phyloP scores from a whole-genome alignment of 108 stramenopile genomes.

The Skeletonema marinoi region DNA sequence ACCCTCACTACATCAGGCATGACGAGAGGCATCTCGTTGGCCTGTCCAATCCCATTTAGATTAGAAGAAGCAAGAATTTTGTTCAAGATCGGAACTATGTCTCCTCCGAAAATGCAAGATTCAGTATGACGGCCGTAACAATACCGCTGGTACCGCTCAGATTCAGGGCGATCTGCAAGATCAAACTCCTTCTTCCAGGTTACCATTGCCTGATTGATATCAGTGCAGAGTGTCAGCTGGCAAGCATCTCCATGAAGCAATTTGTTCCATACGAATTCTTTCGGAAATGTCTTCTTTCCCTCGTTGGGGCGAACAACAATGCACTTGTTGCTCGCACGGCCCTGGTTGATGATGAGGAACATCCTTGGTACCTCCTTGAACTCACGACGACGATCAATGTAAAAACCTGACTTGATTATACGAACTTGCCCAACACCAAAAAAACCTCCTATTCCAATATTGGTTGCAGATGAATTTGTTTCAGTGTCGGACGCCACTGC shows the following conservation, averaged over 20 bases:
- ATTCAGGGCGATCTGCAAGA: conserved; percentile 32
- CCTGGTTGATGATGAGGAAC: conserved; percentile 29
- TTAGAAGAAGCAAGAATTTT: conserved; percentile 15
- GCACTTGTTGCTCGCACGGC: conserved; percentile 9
- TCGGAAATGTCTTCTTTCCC: background rate
- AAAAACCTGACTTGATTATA: conserved; percentile 19
- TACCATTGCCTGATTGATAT: conserved; percentile 7
- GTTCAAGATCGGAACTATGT: conserved; percentile 40
- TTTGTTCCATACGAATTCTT: background rate
- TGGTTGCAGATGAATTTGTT: background rate
- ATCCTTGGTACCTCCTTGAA: conserved; percentile 21
- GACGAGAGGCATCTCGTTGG: background rate
- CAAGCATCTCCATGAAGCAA: conserved; percentile 5
- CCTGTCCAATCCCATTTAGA: background rate
- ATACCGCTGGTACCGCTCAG: conserved; percentile 26
- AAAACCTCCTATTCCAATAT: background rate
- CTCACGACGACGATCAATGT: conserved; percentile 32
- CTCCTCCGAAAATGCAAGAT: conserved; percentile 17
- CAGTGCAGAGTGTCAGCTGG: background rate
- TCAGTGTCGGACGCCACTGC: background rate
- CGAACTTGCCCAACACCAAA: background rate
- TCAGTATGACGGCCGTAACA: conserved; percentile 16
- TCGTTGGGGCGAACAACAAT: conserved; percentile 27
- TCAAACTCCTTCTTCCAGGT: conserved; percentile 26
- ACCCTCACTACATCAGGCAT: conserved; percentile 23